Percentiles rank a stretch among this genome's conserved stretches.
phyloP scores from a whole-genome alignment of 169 alveolate species.

The Eimeria tenella region DNA sequence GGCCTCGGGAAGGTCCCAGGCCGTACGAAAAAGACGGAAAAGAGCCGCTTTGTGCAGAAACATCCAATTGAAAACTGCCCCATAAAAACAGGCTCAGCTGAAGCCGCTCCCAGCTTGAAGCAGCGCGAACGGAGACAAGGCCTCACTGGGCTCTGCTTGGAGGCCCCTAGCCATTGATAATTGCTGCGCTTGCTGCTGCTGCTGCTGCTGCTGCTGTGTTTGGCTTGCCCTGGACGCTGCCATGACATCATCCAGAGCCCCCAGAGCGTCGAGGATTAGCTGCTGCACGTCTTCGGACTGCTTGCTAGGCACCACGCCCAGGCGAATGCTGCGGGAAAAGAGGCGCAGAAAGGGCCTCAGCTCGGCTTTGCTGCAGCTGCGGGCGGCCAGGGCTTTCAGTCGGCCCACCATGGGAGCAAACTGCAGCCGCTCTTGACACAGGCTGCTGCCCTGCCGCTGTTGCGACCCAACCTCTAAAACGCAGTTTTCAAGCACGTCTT shows the following conservation, averaged over 20 bases:
- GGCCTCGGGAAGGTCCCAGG: no score
- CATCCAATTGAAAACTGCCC: no score
- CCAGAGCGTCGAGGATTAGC: conserved; percentile 35
- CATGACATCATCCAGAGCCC: conserved; percentile 32
- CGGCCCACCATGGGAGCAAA: conserved; percentile 57
- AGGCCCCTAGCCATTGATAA: no score
- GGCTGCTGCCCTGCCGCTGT: conserved; percentile 16
- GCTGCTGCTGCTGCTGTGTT: neutral
- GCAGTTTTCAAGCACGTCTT: conserved; percentile 51
- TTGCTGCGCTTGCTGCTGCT: neutral
- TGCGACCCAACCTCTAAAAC: conserved; percentile 15
- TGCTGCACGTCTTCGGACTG: conserved; percentile 35
- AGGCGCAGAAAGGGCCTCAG: conserved; percentile 50
- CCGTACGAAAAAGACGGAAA: no score
- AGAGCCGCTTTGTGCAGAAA: no score
- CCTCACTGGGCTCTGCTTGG: no score
- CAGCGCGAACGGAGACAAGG: neutral
- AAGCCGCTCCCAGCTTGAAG: conserved; percentile 17
- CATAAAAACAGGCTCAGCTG: neutral
- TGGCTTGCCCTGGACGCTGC: neutral
- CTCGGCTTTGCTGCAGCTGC: conserved; percentile 67
- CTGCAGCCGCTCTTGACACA: neutral
- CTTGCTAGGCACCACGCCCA: conserved; percentile 35
- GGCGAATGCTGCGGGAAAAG: conserved; percentile 37
- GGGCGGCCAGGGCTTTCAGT: conserved; percentile 51